Evolutionary conservation across 2,329 filamentous ascomycete species (phyloP).

Genomic region (Paracoccidioides lutzii): DNA sequence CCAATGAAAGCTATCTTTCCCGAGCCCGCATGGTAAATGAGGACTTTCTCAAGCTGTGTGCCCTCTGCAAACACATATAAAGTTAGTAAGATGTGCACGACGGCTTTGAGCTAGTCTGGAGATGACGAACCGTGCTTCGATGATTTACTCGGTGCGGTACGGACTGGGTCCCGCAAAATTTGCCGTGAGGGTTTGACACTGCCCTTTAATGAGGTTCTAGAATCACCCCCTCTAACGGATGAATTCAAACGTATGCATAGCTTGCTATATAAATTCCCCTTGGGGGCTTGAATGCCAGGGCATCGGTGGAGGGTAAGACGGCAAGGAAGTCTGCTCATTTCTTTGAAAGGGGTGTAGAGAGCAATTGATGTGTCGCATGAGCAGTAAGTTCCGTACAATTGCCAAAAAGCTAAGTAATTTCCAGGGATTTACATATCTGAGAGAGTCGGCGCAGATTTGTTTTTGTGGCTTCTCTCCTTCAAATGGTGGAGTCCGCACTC

Average conservation of each 20-base stretch:
- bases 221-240: constrained; percentile 12
- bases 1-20: constrained; percentile 55
- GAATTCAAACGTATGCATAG: constrained; percentile 4
- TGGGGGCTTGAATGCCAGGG: neutral
- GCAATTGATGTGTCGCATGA: neutral
- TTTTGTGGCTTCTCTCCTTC: no score
- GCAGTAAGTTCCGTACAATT: neutral
- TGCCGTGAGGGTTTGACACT: constrained; percentile 8
- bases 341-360: neutral
- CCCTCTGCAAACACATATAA: constrained; percentile 16
- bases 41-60: constrained; percentile 32
- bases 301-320: neutral
- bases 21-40: constrained; percentile 66
- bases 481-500: no score
- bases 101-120: neutral
- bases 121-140: neutral
- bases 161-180: constrained; percentile 8
- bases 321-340: neutral
- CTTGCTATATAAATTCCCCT: neutral
- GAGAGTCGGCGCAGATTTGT: neutral
- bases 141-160: constrained; percentile 11
- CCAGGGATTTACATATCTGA: no score
- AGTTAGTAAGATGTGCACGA: constrained; percentile 7
- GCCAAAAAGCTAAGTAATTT: neutral
- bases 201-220: constrained; percentile 8